A percentile compares a stretch with the other conserved stretches of the same genome.
Conservation (phyloP, 2,329 filamentous ascomycete species). For the Penicillium sp. region DNA sequence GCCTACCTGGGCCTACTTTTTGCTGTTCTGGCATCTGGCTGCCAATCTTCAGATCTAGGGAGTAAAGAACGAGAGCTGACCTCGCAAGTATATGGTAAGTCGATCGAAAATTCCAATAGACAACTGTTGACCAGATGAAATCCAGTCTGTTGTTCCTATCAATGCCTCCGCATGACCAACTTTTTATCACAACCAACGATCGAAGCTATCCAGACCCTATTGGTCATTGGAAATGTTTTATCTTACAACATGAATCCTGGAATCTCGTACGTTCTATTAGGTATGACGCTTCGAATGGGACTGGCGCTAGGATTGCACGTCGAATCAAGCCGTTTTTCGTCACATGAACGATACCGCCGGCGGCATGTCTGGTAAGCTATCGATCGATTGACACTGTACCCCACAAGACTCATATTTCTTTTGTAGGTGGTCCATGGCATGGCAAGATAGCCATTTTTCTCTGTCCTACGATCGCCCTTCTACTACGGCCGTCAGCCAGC, state of each 20-base stretch:
- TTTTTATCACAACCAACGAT: slow-evolving; percentile 65
- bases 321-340: slow-evolving; percentile 58
- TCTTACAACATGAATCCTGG: slow-evolving; percentile 69
- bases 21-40: slow-evolving; percentile 65
- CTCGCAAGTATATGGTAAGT: slow-evolving; percentile 65
- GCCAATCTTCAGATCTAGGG: slow-evolving; percentile 62
- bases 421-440: slow-evolving; percentile 64
- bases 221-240: slow-evolving; percentile 66
- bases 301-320: slow-evolving; percentile 65
- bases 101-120: not conserved
- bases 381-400: not conserved
- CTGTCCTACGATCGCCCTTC: slow-evolving; percentile 66
- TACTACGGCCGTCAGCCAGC: slow-evolving; percentile 58
- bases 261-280: slow-evolving; percentile 64
- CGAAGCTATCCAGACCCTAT: slow-evolving; percentile 64
- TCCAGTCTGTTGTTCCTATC: slow-evolving; percentile 66
- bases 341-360: slow-evolving; percentile 51
- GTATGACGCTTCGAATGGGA: slow-evolving; percentile 64
- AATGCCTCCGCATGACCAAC: slow-evolving; percentile 67
- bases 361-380: slow-evolving; percentile 47
- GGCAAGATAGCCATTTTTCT: slow-evolving; percentile 67
- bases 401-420: not conserved
- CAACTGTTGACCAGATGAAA: slow-evolving; percentile 29
- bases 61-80: slow-evolving; percentile 65
- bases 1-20: slow-evolving; percentile 65